These are phyloP conservation scores for Pythium scleroteichum DNA, from an alignment of 352 stramenopile genomes.

Conservation along the genomic window DNA sequence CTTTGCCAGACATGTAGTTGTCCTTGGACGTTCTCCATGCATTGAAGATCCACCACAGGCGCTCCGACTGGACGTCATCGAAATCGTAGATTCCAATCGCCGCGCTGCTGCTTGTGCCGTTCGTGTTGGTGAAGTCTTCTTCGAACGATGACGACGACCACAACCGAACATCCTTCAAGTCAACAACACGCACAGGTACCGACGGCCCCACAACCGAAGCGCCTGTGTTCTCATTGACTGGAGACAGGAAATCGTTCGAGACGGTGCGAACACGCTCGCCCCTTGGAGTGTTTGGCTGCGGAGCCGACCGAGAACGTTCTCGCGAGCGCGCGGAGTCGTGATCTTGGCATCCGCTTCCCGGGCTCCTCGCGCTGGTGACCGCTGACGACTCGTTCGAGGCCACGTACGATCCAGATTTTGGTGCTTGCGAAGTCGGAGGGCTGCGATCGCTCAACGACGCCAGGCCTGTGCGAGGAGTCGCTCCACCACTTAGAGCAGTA, in stretches of 20 bases:
- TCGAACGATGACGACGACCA: constrained; percentile 30
- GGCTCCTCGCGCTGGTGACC: constrained; percentile 16
- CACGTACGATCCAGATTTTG: constrained; percentile 1
- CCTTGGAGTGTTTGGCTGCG: constrained; percentile 33
- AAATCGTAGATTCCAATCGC: constrained; percentile 76
- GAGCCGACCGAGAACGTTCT: constrained; percentile 59
- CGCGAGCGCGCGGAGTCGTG: constrained; percentile 31
- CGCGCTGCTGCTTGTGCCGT: constrained; percentile 34
- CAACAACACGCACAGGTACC: constrained; percentile 40
- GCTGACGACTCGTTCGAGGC: background rate
- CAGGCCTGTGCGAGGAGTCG: constrained; percentile 67
- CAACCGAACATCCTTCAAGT: constrained; percentile 57
- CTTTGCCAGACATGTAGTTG: constrained; percentile 75
- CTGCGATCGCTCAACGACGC: constrained; percentile 69
- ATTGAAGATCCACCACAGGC: constrained; percentile 85
- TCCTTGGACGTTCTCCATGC: constrained; percentile 58
- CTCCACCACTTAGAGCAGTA: constrained; percentile 47
- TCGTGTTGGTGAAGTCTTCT: constrained; percentile 21
- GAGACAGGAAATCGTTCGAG: constrained; percentile 24
- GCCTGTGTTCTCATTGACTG: constrained; percentile 32
- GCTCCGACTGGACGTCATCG: constrained; percentile 80
- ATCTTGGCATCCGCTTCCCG: constrained; percentile 21
- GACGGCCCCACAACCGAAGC: background rate
- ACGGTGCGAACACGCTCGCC: background rate
- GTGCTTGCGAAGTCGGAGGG: background rate